A percentile compares a stretch with the other conserved stretches of the same genome.
Conservation (phyloP, 441 rosid species). For the Adansonia madagascariensis region DNA sequence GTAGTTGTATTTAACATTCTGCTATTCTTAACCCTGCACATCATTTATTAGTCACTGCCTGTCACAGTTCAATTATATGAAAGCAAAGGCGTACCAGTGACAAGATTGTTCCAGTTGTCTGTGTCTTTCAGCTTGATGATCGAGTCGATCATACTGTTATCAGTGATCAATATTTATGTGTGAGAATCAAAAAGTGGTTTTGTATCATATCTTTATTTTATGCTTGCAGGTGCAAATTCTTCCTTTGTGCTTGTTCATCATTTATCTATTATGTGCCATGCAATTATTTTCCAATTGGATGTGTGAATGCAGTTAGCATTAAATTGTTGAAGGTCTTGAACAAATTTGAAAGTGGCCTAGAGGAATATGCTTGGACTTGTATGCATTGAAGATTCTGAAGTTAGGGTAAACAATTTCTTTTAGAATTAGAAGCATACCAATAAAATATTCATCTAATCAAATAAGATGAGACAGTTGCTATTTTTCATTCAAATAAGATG, state of each 20-base stretch:
- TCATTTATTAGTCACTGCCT: conserved; percentile 61
- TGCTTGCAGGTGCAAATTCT: neutral
- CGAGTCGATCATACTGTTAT: conserved; percentile 84
- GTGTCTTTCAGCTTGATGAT: conserved; percentile 79
- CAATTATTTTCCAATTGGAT: no score
- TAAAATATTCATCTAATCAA: no score
- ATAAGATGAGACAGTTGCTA: no score
- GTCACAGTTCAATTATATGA: conserved; percentile 68
- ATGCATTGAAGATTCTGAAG: no score
- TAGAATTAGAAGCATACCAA: no score
- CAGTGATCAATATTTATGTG: conserved; percentile 64
- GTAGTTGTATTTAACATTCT: neutral
- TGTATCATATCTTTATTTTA: neutral
- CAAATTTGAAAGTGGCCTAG: conserved; percentile 89
- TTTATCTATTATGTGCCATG: no score
- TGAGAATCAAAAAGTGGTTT: neutral
- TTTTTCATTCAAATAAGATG: conserved; percentile 30
- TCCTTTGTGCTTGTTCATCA: neutral
- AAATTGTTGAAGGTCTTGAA: conserved; percentile 65
- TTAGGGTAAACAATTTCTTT: no score
- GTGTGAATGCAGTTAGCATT: neutral
- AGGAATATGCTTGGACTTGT: conserved; percentile 77
- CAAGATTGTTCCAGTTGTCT: conserved; percentile 84
- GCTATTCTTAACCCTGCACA: neutral
- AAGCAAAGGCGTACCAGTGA: conserved; percentile 86